Evolutionary conservation across 2,329 filamentous ascomycete genomes (phyloP), one percentile per base, ranked within the genome.

Genomic region (Erysiphe pulchra): DNA sequence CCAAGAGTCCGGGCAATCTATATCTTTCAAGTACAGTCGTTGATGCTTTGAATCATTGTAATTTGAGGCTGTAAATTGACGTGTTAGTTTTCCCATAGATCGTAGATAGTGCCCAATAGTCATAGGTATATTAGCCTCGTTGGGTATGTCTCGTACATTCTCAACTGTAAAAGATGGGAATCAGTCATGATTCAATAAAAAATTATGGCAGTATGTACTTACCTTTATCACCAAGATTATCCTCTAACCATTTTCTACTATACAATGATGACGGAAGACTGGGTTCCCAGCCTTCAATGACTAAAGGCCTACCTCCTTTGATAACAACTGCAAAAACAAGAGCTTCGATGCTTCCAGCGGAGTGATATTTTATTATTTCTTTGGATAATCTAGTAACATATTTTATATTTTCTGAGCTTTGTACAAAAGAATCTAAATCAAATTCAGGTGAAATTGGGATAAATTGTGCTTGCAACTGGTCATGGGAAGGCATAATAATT

Each of bases 11-110:
- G 90, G 90, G 53, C 86, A 94, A 59, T 98, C 90, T 48, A 98
- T 94, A 57, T 98, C 90, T 57, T 98, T 98, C 20, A 95, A 64
- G 58, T 98, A 98, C 1, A 95, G 73, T 12, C 90, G 75, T 58
- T 98, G 90, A 18, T 81, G 70, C 34, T 74, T 72, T 49, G 82
- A 75, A 51, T 92, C 80, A 48, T 77, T 77, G 58, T 80, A 93
- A 50, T 82, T 87, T 42, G 68, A 69, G 0, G 73, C 65, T 9
- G 69, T 79, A 66, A 83, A 92, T 57, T 92, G 84, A 44, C 87
- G 78, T 0, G 86, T 76, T 31, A 95, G 72, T 52, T 80, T 74
- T 37, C 73, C 71, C 79, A 95, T 80, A 44, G 85, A 86, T 51
- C 81, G 79, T 32, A 98, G 64, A 61, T 98, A 98, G 59, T 95